Base-by-base conservation (phyloP, 495 filamentous ascomycete genomes). In the Monascus purpureus region DNA sequence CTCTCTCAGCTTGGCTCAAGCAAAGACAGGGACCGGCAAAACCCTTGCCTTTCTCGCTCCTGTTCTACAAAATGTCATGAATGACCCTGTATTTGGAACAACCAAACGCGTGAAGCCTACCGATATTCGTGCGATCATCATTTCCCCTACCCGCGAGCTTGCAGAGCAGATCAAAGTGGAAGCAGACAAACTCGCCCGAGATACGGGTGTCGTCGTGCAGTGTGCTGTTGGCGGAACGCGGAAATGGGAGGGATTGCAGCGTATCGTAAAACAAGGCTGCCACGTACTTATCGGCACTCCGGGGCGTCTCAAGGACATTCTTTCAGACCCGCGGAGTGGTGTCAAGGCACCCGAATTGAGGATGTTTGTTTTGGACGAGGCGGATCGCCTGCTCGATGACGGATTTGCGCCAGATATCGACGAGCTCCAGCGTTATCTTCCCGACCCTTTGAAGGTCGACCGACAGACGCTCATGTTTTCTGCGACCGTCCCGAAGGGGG, bases 391-490 rank as follows among this genome's bases (percentile, higher is more conserved):
- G 38, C 61, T 97, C 25, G 90, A 97, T 42, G 68, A 82, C 38
- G 92, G 92, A 0, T 97, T 97, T 53, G 61, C 74, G n/a, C 64
- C 66, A 1, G 84, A 82, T 13, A 78, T 97, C 36, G 52, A 68
- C 17, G 52, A 72, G 3, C 93, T 97, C 44, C 60, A 79, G 40
- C 32, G 55, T 0, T 38, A 63, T 7, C 68, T 96, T 8, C 90
- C 90, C 4, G 43, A 67, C 18, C 66, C 65, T 7, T 31, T 45
- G 0, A 52, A 71, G 28, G 66, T 74, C 6, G 70, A 79, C 32
- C 73, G 88, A 13, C 90, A 97, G 49, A 95, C 88, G 0, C 68
- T 97, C 13, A 69, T 97, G 43, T 94, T 84, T 57, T 96, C 92
- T 3, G 90, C 90, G 13, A 97, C 90, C 11, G 73, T 97, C 17